A percentile compares a stretch with the other conserved stretches of the same genome.
Conservation (phyloP, 345 rosid species). For the Ceriops decandra region DNA sequence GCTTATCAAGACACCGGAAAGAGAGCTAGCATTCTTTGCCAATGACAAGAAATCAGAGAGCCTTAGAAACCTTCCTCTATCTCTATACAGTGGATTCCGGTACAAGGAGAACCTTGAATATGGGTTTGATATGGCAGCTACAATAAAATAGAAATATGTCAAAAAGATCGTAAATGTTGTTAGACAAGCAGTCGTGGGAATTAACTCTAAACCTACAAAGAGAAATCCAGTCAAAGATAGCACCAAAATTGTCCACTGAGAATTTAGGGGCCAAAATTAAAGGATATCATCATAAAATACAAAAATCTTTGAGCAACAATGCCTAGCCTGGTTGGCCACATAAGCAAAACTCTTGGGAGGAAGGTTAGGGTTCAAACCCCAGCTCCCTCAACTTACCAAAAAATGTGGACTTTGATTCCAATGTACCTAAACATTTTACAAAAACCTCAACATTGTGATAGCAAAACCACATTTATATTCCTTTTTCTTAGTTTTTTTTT, state of each 20-base stretch:
- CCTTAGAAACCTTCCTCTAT: constrained; percentile 45
- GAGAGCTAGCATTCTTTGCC: constrained; percentile 59
- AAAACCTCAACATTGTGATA: neutral
- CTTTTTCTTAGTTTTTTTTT: neutral
- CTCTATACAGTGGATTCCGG: constrained; percentile 55
- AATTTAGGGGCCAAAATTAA: neutral
- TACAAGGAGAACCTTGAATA: constrained; percentile 16
- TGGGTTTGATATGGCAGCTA: constrained; percentile 66
- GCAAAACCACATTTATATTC: neutral
- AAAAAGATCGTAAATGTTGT: neutral
- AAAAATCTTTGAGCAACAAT: too few species aligned
- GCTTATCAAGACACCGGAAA: constrained; percentile 71
- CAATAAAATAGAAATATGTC: constrained; percentile 10
- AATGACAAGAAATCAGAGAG: constrained; percentile 58
- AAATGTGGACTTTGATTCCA: too few species aligned
- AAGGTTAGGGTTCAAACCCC: too few species aligned
- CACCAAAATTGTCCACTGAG: neutral
- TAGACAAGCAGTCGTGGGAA: neutral
- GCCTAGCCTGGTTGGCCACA: too few species aligned
- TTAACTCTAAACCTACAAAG: neutral
- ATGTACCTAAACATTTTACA: neutral
- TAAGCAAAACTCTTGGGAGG: too few species aligned
- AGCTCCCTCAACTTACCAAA: too few species aligned
- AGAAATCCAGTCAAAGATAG: neutral
- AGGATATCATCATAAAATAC: neutral